Conservation (phyloP, 345 rosid genomes). For the Salix exigua region DNA sequence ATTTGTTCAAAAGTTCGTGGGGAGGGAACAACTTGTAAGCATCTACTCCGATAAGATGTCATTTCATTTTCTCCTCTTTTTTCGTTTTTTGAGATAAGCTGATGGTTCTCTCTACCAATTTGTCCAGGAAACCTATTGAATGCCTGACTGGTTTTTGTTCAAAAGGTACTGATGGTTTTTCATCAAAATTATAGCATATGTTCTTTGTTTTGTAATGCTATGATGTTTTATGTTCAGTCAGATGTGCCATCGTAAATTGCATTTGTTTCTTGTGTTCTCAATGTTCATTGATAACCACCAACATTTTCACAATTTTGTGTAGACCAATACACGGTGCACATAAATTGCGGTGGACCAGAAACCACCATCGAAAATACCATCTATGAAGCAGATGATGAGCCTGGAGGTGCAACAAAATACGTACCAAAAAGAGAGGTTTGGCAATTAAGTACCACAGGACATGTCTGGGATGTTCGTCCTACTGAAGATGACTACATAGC, state of each 20-base stretch:
- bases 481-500: conserved; percentile 1
- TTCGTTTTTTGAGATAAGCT: too few relatives aligned
- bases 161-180: conserved; percentile 5
- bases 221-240: too few relatives aligned
- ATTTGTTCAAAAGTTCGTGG: conserved; percentile 8
- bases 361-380: neutral
- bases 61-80: neutral
- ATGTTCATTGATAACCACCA: too few relatives aligned
- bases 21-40: neutral
- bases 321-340: neutral
- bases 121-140: neutral
- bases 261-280: too few relatives aligned
- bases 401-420: conserved; percentile 7
- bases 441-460: conserved; percentile 12
- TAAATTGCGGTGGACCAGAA: conserved; percentile 11
- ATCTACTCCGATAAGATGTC: too few relatives aligned
- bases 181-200: neutral
- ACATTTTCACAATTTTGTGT: neutral
- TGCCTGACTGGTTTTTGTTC: conserved; percentile 1
- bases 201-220: too few relatives aligned
- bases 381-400: conserved; percentile 1
- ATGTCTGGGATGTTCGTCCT: neutral
- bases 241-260: too few relatives aligned
- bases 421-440: neutral
- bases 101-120: neutral